These are phyloP conservation scores for Macrophomina phaseolina DNA, from an alignment of 2,329 filamentous ascomycete species.

Conservation along the genomic window DNA sequence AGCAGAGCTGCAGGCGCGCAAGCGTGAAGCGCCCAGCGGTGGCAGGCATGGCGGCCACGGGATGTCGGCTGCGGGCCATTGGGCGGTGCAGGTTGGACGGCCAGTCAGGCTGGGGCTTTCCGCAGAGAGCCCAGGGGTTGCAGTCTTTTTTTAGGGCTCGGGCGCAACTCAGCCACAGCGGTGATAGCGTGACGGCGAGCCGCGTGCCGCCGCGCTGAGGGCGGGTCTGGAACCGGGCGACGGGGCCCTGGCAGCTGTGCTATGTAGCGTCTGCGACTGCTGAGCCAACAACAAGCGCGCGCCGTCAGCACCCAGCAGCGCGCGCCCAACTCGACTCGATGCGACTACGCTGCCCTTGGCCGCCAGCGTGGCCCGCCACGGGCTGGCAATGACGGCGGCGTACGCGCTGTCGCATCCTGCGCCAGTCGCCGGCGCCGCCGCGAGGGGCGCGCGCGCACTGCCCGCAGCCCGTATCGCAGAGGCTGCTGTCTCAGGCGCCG, in stretches of 20 bases:
- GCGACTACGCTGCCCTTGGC: background rate
- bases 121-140: conserved; percentile 1
- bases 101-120: background rate
- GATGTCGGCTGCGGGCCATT: background rate
- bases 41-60: conserved; percentile 11
- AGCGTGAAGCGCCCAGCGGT: background rate
- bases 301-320: too few relatives aligned
- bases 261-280: background rate
- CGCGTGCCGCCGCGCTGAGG: background rate
- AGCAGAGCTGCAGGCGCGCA: background rate
- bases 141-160: conserved; percentile 22
- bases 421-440: conserved; percentile 7
- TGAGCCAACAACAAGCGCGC: conserved; percentile 1
- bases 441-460: conserved; percentile 13
- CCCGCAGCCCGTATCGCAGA: conserved; percentile 10
- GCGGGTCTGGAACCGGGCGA: conserved; percentile 16
- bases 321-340: background rate
- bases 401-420: conserved; percentile 5
- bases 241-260: background rate
- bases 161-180: conserved; percentile 20
- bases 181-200: conserved; percentile 15
- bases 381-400: background rate
- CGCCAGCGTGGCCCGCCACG: background rate
- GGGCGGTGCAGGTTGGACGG: background rate
- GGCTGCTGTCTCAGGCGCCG: conserved; percentile 16